A percentile compares a stretch with the other conserved stretches of the same genome.
phyloP scores from a whole-genome alignment of 768 basidiomycete genomes.

The Tulasnella sp. region DNA sequence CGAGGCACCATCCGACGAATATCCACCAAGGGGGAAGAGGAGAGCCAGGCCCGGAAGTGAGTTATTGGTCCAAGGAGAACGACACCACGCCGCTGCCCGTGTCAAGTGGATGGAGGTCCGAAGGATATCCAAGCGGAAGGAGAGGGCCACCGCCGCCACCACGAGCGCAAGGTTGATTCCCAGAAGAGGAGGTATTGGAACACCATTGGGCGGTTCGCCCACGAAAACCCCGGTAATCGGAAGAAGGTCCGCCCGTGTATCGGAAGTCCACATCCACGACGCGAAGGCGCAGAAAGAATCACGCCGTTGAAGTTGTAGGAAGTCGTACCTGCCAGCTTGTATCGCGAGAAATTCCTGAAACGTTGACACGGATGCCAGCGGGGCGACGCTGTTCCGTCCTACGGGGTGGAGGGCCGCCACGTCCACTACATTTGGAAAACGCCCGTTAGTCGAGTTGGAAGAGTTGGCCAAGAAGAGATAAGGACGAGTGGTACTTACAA shows the following conservation, averaged over 20 bases:
- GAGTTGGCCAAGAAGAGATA: neutral
- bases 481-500: neutral
- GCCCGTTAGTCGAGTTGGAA: neutral
- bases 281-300: neutral
- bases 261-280: constrained; percentile 13
- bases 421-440: constrained; percentile 1
- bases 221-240: neutral
- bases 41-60: constrained; percentile 7
- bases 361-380: constrained; percentile 75
- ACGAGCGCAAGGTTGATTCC: neutral
- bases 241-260: neutral
- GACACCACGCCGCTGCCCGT: neutral
- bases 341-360: constrained; percentile 85
- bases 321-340: constrained; percentile 97
- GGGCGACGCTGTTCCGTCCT: constrained; percentile 54
- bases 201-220: neutral
- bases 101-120: neutral
- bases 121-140: neutral
- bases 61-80: neutral
- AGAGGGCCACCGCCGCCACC: neutral
- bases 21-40: constrained; percentile 12
- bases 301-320: constrained; percentile 27
- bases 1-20: constrained; percentile 4
- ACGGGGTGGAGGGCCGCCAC: constrained; percentile 45
- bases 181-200: neutral